Conservation (phyloP, 2,329 filamentous ascomycete genomes). For the Huntiella omanensis region DNA sequence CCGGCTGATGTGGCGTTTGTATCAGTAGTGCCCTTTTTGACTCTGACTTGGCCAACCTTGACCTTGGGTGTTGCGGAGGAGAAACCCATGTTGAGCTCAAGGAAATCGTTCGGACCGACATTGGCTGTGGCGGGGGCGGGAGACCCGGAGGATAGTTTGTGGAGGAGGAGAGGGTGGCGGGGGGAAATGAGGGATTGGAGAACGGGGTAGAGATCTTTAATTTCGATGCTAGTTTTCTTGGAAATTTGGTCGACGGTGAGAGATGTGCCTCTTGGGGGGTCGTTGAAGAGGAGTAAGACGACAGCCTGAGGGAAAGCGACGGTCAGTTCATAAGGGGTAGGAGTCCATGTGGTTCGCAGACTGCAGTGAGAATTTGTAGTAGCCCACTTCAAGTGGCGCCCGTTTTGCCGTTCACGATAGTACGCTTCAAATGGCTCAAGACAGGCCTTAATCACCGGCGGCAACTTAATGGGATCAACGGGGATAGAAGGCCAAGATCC, state of each 20-base stretch:
- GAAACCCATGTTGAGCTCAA: slow-evolving; percentile 64
- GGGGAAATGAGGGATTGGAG: slow-evolving; percentile 79
- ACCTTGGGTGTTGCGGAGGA: slow-evolving; percentile 67
- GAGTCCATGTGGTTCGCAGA: slow-evolving; percentile 61
- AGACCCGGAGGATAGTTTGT: slow-evolving; percentile 30
- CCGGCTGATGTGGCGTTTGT: slow-evolving; percentile 26
- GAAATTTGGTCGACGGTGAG: slow-evolving; percentile 62
- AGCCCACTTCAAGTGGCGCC: slow-evolving; percentile 76
- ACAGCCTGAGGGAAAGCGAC: slow-evolving; percentile 87
- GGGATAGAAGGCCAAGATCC: slow-evolving; percentile 87
- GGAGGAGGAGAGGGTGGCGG: slow-evolving; percentile 66
- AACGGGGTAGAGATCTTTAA: slow-evolving; percentile 67
- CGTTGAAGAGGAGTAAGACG: slow-evolving; percentile 80
- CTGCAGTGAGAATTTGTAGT: slow-evolving; percentile 83
- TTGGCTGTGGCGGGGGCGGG: slow-evolving; percentile 62
- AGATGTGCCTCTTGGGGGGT: slow-evolving; percentile 24
- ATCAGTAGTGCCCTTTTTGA: background rate
- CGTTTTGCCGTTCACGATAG: slow-evolving; percentile 79
- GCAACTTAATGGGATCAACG: slow-evolving; percentile 53
- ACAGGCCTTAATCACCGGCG: slow-evolving; percentile 53
- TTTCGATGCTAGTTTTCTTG: slow-evolving; percentile 53
- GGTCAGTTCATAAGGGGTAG: slow-evolving; percentile 68
- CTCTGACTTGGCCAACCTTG: slow-evolving; percentile 90
- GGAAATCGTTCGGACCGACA: slow-evolving; percentile 59
- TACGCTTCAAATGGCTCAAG: slow-evolving; percentile 67